Base-by-base conservation (phyloP, 768 basidiomycete genomes). In the Suillus paluster region DNA sequence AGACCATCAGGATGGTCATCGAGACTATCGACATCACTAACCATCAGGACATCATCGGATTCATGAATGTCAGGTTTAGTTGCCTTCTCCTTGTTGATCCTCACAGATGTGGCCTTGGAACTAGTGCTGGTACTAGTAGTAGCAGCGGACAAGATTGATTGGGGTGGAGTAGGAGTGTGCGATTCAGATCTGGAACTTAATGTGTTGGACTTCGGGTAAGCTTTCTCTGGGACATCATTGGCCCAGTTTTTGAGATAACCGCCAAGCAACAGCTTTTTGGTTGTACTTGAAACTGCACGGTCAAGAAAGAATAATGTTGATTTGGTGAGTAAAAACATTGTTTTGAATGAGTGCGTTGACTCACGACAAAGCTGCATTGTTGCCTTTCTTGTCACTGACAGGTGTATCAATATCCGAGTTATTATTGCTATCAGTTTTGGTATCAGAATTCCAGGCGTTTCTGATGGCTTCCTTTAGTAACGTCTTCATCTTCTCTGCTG, bases 291-390 rank as follows among this genome's bases (percentile, higher is more conserved):
- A 45, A 45, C 44, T 12, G 44, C 48, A 46, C 14, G 17, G 19
- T 57, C 12, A 34, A 61, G 27, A 33, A 57, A 61, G n/a, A 57
- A 61, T 23, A 61, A n/a, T 9, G 42, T 49, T 23, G 54, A 34
- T 45, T 61, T 30, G 23, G 54, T 61, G 54, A 61, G 54, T 41
- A 34, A 55, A 27, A 61, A 27, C 60, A 61, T 61, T 23, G 9
- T 30, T 30, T 30, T 30, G 42, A n/a, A n/a, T 15, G 15, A 44
- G 42, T 44, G 42, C 4, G 9, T 44, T n/a, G 42, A 46, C 45
- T 46, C 45, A 46, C 45, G 17, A 41, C 6, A 9, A 46, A 6
- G 45, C 45, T 6, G 21, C 21, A 14, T 46, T 46, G 45, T 46
- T 46, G 45, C 21, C 45, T 46, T 46, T 46, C 21, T 46, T 46